A percentile compares a stretch with the other conserved stretches of the same genome.
phyloP scores from a whole-genome alignment of 345 rosid species.

The Punica granatum region DNA sequence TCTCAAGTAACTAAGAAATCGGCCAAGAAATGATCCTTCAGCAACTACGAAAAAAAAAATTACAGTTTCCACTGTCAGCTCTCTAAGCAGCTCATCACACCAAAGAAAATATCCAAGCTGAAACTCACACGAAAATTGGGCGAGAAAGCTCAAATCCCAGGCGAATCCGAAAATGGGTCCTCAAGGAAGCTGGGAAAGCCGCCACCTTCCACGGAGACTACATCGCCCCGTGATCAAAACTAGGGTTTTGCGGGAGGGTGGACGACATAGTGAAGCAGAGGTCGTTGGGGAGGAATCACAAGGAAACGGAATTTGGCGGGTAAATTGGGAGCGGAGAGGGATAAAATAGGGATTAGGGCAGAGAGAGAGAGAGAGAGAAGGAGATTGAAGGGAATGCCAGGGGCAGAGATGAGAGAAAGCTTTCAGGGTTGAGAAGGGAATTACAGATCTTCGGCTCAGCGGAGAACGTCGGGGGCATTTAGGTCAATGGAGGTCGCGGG shows the following conservation, averaged over 20 bases:
- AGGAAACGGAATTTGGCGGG: constrained; percentile 38
- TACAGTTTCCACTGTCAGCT: not conserved
- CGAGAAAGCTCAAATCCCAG: not conserved
- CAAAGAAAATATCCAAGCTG: not conserved
- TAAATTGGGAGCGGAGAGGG: constrained; percentile 22
- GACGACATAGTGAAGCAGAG: not conserved
- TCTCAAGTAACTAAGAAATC: not conserved
- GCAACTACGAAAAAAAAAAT: not conserved
- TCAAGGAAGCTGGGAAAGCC: constrained; percentile 5
- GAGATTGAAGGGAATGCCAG: constrained; percentile 23
- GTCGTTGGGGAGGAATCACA: not conserved
- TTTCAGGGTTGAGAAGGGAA: constrained; percentile 25
- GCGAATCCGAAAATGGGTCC: not conserved
- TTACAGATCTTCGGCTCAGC: constrained; percentile 8
- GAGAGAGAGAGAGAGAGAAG: constrained; percentile 52
- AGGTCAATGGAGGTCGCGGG: constrained; percentile 22
- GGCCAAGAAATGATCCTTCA: not conserved
- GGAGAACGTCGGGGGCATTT: constrained; percentile 23
- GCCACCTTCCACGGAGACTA: constrained; percentile 5
- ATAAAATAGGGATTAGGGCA: constrained; percentile 33
- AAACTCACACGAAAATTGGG: not conserved
- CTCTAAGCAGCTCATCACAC: not conserved
- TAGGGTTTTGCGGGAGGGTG: constrained; percentile 9
- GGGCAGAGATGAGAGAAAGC: constrained; percentile 13
- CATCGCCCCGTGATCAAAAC: not conserved